A percentile compares a stretch with the other conserved stretches of the same genome.
These are phyloP conservation scores for Jacaranda mimosifolia DNA, from an alignment of 257 asterid genomes.

Conservation along the genomic window DNA sequence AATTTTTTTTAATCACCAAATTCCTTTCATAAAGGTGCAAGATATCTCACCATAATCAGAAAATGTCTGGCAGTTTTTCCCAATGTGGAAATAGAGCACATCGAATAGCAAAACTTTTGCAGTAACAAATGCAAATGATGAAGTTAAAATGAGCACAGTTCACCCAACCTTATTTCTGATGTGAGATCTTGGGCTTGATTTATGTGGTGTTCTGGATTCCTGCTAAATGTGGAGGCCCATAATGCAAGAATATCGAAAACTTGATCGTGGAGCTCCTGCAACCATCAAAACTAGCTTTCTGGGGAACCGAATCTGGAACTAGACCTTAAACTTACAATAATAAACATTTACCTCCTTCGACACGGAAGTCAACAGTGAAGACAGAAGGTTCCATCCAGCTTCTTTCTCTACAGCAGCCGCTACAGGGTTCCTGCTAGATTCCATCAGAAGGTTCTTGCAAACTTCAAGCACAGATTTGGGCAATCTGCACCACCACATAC, in stretches of 20 bases:
- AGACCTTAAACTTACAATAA: constrained; percentile 28
- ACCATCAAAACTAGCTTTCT: constrained; percentile 43
- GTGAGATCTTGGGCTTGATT: constrained; percentile 63
- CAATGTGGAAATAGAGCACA: constrained; percentile 24
- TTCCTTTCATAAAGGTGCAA: constrained; percentile 9
- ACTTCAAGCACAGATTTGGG: constrained; percentile 86
- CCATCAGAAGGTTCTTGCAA: constrained; percentile 84
- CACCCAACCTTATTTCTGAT: constrained; percentile 78
- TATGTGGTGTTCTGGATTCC: constrained; percentile 59
- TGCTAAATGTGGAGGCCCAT: constrained; percentile 86
- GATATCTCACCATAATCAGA: constrained; percentile 4
- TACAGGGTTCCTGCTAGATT: constrained; percentile 76
- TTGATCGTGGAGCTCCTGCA: constrained; percentile 93
- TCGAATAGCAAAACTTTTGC: constrained; percentile 24
- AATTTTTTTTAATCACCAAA: background rate
- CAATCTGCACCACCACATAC: constrained; percentile 60
- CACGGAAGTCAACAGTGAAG: constrained; percentile 89
- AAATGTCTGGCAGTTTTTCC: constrained; percentile 23
- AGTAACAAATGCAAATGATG: constrained; percentile 26
- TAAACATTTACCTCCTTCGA: constrained; percentile 69
- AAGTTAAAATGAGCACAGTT: constrained; percentile 31
- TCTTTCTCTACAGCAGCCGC: constrained; percentile 89
- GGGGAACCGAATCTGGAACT: constrained; percentile 32
- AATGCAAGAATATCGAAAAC: constrained; percentile 93
- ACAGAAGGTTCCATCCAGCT: constrained; percentile 96